A percentile compares a stretch with the other conserved stretches of the same genome.
Evolutionary conservation across 345 rosid species (phyloP).

Genomic region (Citrus reticulata): DNA sequence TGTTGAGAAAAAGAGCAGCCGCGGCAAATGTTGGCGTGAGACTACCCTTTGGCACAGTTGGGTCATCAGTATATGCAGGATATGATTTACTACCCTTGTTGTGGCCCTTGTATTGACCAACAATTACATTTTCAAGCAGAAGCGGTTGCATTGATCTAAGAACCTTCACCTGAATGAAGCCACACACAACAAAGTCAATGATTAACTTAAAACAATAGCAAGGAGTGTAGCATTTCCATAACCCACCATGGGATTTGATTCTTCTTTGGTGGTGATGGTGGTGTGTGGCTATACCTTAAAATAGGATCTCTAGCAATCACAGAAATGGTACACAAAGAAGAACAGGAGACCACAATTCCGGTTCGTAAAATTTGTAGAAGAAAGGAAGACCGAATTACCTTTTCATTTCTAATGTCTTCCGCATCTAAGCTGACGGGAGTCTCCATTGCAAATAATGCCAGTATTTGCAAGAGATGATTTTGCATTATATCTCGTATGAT

Average conservation of each 20-base stretch:
- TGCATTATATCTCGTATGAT: too few relatives aligned
- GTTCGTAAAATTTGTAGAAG: too few relatives aligned
- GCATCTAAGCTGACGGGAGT: conserved; percentile 95
- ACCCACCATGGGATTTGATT: background rate
- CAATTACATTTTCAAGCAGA: conserved; percentile 62
- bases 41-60: conserved; percentile 69
- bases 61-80: conserved; percentile 73
- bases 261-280: background rate
- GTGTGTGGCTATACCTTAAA: background rate
- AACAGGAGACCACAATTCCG: background rate
- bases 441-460: conserved; percentile 96
- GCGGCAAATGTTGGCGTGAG: conserved; percentile 89
- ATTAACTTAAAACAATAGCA: background rate
- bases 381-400: conserved; percentile 39
- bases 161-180: conserved; percentile 66
- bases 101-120: conserved; percentile 92
- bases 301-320: background rate
- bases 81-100: conserved; percentile 51
- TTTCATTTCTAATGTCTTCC: conserved; percentile 89
- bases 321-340: background rate
- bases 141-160: conserved; percentile 81
- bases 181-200: background rate
- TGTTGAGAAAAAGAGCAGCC: conserved; percentile 81
- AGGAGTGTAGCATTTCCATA: background rate
- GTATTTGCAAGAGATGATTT: conserved; percentile 42